A percentile compares a stretch with the other conserved stretches of the same genome.
phyloP scores from a whole-genome alignment of 2,329 filamentous ascomycete species.

The Chrysoporthe puriensis region DNA sequence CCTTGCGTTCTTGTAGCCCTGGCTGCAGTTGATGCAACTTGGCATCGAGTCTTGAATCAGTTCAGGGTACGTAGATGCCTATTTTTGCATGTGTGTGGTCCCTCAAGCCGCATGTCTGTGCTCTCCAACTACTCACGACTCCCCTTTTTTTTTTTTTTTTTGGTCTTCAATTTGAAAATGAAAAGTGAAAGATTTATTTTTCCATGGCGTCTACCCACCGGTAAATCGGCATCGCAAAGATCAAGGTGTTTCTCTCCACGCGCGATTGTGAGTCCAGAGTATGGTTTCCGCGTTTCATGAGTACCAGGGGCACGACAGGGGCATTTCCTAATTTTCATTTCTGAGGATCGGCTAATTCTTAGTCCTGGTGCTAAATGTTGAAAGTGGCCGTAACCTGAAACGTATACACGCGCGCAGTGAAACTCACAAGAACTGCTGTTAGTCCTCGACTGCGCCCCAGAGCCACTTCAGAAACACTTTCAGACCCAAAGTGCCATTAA shows the following conservation, averaged over 20 bases:
- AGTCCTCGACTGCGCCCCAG: background rate
- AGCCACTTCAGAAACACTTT: constrained; percentile 1
- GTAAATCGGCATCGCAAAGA: background rate
- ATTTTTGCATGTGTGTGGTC: background rate
- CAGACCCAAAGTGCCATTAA: constrained; percentile 11
- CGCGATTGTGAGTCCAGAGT: constrained; percentile 4
- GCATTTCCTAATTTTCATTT: background rate
- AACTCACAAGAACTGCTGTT: background rate
- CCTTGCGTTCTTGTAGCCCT: background rate
- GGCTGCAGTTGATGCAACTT: background rate
- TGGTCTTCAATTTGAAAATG: too few species aligned
- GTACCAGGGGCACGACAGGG: background rate
- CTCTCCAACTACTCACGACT: too few species aligned
- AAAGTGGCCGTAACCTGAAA: constrained; percentile 5
- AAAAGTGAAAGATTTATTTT: too few species aligned
- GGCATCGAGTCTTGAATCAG: background rate
- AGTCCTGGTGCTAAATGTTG: background rate
- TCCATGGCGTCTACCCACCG: background rate
- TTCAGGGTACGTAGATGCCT: background rate
- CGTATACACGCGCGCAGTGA: constrained; percentile 1
- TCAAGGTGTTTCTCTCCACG: too few species aligned
- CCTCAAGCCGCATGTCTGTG: background rate
- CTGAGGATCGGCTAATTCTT: constrained; percentile 8
- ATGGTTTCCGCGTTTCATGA: background rate
- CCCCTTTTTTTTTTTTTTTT: too few species aligned